Evolutionary conservation across 2,329 filamentous ascomycete species (phyloP).

Genomic region (Sporothrix luriei): DNA sequence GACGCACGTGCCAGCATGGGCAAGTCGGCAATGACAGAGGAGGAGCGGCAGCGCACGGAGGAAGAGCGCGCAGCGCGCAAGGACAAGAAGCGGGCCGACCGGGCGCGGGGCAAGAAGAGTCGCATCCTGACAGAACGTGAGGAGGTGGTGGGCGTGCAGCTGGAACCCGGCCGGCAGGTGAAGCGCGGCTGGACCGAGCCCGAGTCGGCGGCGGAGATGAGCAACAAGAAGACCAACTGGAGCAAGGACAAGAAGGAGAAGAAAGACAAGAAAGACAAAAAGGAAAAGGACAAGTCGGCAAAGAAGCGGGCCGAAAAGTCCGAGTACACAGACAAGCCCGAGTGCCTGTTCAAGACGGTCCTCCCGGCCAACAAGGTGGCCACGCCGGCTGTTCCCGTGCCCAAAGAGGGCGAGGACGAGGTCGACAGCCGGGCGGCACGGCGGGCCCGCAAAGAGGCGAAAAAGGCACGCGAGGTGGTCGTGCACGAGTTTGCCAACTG

Average conservation of each 20-base stretch:
- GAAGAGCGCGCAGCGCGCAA: constrained; percentile 32
- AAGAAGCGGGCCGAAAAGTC: constrained; percentile 62
- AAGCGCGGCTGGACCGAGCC: constrained; percentile 88
- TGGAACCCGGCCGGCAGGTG: constrained; percentile 74
- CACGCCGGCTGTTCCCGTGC: constrained; percentile 35
- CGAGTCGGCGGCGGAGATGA: constrained; percentile 32
- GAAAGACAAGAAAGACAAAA: constrained; percentile 51
- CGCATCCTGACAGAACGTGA: constrained; percentile 38
- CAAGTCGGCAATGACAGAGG: constrained; percentile 1
- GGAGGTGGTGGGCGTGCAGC: constrained; percentile 66
- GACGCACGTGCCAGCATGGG: background rate
- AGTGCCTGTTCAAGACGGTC: constrained; percentile 82
- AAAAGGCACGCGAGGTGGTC: constrained; percentile 56
- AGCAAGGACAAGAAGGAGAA: constrained; percentile 44
- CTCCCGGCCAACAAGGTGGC: constrained; percentile 56
- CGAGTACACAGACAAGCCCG: constrained; percentile 77
- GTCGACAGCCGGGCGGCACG: constrained; percentile 44
- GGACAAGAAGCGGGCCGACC: constrained; percentile 35
- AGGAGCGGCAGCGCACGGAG: constrained; percentile 32
- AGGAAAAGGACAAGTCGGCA: constrained; percentile 43
- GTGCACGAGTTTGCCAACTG: constrained; percentile 91
- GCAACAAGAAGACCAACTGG: constrained; percentile 47
- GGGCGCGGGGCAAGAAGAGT: constrained; percentile 39
- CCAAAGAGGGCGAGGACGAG: background rate
- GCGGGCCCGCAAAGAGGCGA: constrained; percentile 58